phyloP scores from a whole-genome alignment of 1,139 yeast genomes.

The Yamadazyma oceani region DNA sequence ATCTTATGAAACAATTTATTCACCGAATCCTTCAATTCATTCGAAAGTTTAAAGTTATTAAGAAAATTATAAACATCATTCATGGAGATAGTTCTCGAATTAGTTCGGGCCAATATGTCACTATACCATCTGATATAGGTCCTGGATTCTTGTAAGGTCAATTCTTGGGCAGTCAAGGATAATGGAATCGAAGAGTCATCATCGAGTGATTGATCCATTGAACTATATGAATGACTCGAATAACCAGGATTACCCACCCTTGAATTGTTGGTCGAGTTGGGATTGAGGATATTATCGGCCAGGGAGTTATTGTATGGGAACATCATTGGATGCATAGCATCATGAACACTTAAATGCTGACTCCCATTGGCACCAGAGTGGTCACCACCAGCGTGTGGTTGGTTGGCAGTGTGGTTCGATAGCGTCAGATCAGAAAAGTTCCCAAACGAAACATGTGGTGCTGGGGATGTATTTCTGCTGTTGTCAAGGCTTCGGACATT shows the following conservation, averaged over 20 bases:
- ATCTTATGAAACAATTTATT: conserved; percentile 52
- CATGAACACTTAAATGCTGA: neutral
- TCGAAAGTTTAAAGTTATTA: conserved; percentile 56
- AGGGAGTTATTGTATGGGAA: conserved; percentile 9
- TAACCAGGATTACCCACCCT: neutral
- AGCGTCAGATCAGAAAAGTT: conserved; percentile 7
- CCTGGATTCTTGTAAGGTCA: conserved; percentile 63
- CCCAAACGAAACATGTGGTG: conserved; percentile 26
- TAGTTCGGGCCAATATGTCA: conserved; percentile 60
- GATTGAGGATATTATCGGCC: conserved; percentile 14
- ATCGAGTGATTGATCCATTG: neutral
- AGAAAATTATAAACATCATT: conserved; percentile 65
- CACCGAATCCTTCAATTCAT: conserved; percentile 42
- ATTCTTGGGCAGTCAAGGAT: conserved; percentile 59
- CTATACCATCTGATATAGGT: conserved; percentile 80
- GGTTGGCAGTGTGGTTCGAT: neutral
- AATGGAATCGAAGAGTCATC: conserved; percentile 46
- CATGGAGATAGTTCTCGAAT: conserved; percentile 55
- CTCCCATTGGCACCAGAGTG: too few species aligned
- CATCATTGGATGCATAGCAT: neutral
- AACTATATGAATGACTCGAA: conserved; percentile 3
- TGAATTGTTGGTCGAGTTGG: neutral
- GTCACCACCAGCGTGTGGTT: too few species aligned
- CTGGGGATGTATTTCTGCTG: conserved; percentile 19
- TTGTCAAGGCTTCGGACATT: conserved; percentile 4